These are phyloP conservation scores for Pelagomonas calceolata DNA, from an alignment of 108 stramenopile genomes.

Conservation along the genomic window DNA sequence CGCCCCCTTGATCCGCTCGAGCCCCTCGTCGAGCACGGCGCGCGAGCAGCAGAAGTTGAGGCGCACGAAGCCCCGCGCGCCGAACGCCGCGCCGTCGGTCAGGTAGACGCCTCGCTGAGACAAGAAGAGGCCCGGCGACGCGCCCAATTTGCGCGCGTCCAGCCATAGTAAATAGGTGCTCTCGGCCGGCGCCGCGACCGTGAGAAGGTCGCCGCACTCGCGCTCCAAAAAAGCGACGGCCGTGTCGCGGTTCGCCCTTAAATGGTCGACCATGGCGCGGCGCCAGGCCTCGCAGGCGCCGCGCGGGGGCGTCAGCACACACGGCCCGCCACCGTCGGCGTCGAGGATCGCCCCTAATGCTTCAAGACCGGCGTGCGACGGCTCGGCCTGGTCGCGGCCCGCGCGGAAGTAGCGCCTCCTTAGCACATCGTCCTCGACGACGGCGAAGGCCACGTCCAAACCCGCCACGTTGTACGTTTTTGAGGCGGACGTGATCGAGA, in stretches of 20 bases:
- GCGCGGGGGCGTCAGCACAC: not conserved
- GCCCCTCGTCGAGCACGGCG: not conserved
- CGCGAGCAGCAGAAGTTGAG: not conserved
- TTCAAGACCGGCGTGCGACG: not conserved
- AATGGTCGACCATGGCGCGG: not conserved
- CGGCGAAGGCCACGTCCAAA: not conserved
- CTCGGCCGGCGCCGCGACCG: not conserved
- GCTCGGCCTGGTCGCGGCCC: constrained; percentile 1
- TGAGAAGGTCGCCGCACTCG: not conserved
- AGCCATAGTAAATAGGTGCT: not conserved
- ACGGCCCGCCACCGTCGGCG: too few relatives aligned
- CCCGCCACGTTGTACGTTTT: not conserved
- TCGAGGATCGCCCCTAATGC: not conserved
- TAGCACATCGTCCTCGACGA: not conserved
- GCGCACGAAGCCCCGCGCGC: not conserved
- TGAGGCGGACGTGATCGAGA: not conserved
- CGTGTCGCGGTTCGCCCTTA: not conserved
- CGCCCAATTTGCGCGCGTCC: not conserved
- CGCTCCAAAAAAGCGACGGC: not conserved
- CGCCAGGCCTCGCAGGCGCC: constrained; percentile 1
- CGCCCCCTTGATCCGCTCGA: too few relatives aligned
- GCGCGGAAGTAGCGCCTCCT: not conserved
- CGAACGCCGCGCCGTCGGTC: not conserved
- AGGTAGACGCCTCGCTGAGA: not conserved
- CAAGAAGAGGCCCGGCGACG: not conserved